Evolutionary conservation across 2,329 filamentous ascomycete genomes (phyloP).

Genomic region (Fusarium dlaminii): DNA sequence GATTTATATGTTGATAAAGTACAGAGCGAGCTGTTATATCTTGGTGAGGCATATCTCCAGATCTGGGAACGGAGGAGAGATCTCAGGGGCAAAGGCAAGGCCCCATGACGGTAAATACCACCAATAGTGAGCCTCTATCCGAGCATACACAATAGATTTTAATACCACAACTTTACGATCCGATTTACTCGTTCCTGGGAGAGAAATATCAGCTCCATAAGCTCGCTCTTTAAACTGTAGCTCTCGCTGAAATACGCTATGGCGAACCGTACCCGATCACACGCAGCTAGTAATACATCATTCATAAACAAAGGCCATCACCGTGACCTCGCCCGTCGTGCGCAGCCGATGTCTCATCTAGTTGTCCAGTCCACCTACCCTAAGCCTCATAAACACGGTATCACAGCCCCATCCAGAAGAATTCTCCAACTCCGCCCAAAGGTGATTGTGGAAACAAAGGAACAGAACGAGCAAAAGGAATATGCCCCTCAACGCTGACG

Average conservation of each 20-base stretch:
- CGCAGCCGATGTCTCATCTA: slow-evolving; percentile 8
- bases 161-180: slow-evolving; percentile 22
- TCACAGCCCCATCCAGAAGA: slow-evolving; percentile 22
- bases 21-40: slow-evolving; percentile 87
- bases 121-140: neutral
- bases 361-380: slow-evolving; percentile 9
- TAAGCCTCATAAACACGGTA: slow-evolving; percentile 34
- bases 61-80: slow-evolving; percentile 88
- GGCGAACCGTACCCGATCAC: slow-evolving; percentile 20
- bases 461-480: slow-evolving; percentile 21
- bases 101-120: slow-evolving; percentile 23
- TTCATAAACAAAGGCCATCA: slow-evolving; percentile 7
- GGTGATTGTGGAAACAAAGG: slow-evolving; percentile 24
- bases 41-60: slow-evolving; percentile 94
- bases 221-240: slow-evolving; percentile 33
- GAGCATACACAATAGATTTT: slow-evolving; percentile 9
- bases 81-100: slow-evolving; percentile 50
- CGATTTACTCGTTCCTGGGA: neutral
- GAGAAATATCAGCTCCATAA: slow-evolving; percentile 23
- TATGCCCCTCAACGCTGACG: slow-evolving; percentile 22
- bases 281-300: slow-evolving; percentile 37
- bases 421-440: slow-evolving; percentile 29
- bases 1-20: slow-evolving; percentile 93
- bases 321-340: neutral
- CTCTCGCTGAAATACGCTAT: slow-evolving; percentile 32